Evolutionary conservation across 768 basidiomycete genomes (phyloP).

Genomic region (Agrocybe chaxingu): DNA sequence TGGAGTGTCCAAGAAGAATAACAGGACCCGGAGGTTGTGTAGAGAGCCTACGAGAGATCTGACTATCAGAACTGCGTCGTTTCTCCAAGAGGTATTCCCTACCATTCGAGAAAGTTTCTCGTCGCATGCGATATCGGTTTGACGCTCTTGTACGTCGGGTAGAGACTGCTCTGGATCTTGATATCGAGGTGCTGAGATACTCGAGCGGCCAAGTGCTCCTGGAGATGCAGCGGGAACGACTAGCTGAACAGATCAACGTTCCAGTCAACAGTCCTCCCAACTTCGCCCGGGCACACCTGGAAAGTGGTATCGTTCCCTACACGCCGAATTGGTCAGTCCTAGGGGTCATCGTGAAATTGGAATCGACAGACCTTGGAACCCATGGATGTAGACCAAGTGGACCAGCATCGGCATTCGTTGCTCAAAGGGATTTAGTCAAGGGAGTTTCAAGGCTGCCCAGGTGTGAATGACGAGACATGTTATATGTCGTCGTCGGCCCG

Average conservation of each 20-base stretch:
- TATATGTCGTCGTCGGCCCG: too few relatives aligned
- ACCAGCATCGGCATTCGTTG: conserved; percentile 27
- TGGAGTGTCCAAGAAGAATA: conserved; percentile 55
- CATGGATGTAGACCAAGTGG: conserved; percentile 57
- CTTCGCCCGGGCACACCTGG: conserved; percentile 31
- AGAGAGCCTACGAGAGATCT: conserved; percentile 35
- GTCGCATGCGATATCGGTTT: conserved; percentile 51
- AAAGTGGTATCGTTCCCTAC: conserved; percentile 57
- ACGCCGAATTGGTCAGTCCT: conserved; percentile 1
- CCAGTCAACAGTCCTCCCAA: conserved; percentile 1
- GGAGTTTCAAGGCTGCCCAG: neutral
- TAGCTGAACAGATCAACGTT: conserved; percentile 14
- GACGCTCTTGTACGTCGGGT: conserved; percentile 59
- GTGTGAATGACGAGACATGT: too few relatives aligned
- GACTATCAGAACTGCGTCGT: neutral
- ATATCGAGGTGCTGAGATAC: conserved; percentile 34
- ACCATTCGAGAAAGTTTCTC: conserved; percentile 56
- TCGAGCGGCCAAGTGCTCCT: conserved; percentile 33
- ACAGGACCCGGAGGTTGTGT: conserved; percentile 55
- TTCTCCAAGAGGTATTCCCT: conserved; percentile 6
- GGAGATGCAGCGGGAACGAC: conserved; percentile 56
- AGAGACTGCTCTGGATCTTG: conserved; percentile 44
- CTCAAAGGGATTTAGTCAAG: neutral
- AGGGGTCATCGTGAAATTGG: neutral
- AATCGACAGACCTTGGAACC: conserved; percentile 51